A percentile compares a stretch with the other conserved stretches of the same genome.
Conservation (phyloP, 495 filamentous ascomycete species). For the Schizothecium vesticola region DNA sequence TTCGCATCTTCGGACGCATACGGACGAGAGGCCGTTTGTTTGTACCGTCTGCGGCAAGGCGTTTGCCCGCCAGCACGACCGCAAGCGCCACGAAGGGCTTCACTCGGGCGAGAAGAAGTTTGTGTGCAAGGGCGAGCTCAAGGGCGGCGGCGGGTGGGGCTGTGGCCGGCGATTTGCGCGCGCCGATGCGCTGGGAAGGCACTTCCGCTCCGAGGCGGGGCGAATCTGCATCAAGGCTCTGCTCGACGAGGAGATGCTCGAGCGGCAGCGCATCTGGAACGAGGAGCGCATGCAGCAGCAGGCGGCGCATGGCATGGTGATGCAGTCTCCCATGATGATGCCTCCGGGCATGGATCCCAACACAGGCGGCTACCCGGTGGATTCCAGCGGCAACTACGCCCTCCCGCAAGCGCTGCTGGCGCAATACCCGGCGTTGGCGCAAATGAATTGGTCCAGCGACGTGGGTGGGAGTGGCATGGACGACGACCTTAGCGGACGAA, state of each 20-base stretch:
- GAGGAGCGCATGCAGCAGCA: slow-evolving; percentile 59
- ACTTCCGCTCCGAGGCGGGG: slow-evolving; percentile 93
- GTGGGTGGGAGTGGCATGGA: slow-evolving; percentile 54
- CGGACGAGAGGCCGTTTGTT: slow-evolving; percentile 89
- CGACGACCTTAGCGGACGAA: slow-evolving; percentile 73
- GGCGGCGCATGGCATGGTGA: slow-evolving; percentile 42
- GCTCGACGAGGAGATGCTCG: slow-evolving; percentile 80
- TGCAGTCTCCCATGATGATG: slow-evolving; percentile 42
- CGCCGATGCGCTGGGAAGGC: slow-evolving; percentile 91
- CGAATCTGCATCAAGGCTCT: slow-evolving; percentile 94
- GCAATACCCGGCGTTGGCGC: slow-evolving; percentile 86
- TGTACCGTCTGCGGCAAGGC: slow-evolving; percentile 95
- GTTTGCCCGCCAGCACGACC: slow-evolving; percentile 89
- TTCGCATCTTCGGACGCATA: slow-evolving; percentile 88
- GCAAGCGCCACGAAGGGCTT: slow-evolving; percentile 85
- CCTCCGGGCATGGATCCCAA: slow-evolving; percentile 39
- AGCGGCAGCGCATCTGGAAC: slow-evolving; percentile 62
- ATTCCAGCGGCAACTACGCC: slow-evolving; percentile 54
- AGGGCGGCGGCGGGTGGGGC: slow-evolving; percentile 78
- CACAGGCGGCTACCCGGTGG: slow-evolving; percentile 42
- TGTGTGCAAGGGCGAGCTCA: slow-evolving; percentile 86
- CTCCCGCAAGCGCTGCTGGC: slow-evolving; percentile 82
- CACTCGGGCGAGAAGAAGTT: slow-evolving; percentile 96
- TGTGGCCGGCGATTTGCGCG: slow-evolving; percentile 91
- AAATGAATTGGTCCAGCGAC: slow-evolving; percentile 68